Base-by-base conservation (phyloP, 2,329 filamentous ascomycete genomes). In the Clonostachys byssicola region DNA sequence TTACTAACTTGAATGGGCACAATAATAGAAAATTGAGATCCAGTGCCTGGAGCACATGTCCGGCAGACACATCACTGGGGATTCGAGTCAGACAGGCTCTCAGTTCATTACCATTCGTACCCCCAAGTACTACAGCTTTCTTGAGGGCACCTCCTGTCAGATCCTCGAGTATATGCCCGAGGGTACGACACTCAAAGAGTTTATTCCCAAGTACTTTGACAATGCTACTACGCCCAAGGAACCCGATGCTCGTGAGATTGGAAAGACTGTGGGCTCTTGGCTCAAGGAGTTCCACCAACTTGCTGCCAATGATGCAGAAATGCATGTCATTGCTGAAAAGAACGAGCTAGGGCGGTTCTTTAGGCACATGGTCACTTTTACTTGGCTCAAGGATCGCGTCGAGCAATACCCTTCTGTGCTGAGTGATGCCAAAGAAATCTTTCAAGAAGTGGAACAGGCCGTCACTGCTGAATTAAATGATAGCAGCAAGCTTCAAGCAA, bases 341-440 rank as follows among this genome's bases (percentile, higher is more conserved):
- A 56, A 57, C 17, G 81, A 81, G 52, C 61, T 56, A 34, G 58
- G 65, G 4, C 71, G 81, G 67, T 71, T 72, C 48, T 56, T 84
- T 35, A 83, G 82, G 57, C 72, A 76, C 49, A 60, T 60, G 34
- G 65, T 79, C 49, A 82, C 81, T 50, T 77, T 74, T 49, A 56
- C 67, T 7, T 68, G 61, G 49, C 55, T 83, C 12, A 47, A 77
- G 3, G 60, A 65, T 20, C 69, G 65, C 18, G 36, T 39, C 36
- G 17, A n/a, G 36, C 14, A 39, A 18, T 39, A 13, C 36, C 36
- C 36, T 18, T 8, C 36, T n/a, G 14, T 8, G 12, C 36, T 39
- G 14, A 5, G 17, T n/a, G 36, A 39, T 39, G 36, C 17, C 17
- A 18, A 39, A 18, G 36, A 39, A n/a, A 39, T 39, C 17, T 18